These are phyloP conservation scores for Pichia sp. DNA, from an alignment of 1,139 yeast genomes.

Conservation along the genomic window DNA sequence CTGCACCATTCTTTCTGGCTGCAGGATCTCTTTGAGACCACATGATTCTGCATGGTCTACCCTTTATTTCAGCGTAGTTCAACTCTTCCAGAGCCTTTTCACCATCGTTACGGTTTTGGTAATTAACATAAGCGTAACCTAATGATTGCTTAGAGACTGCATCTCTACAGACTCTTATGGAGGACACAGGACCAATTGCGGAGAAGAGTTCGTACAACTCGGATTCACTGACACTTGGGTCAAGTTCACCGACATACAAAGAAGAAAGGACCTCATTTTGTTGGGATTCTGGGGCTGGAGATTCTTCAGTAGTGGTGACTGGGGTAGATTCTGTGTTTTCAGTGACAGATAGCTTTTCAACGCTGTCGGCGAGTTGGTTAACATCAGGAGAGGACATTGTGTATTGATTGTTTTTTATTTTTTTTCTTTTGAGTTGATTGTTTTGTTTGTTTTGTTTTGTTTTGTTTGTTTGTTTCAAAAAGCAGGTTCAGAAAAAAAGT, in stretches of 20 bases:
- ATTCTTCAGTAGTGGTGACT: conserved; percentile 35
- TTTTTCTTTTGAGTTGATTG: not conserved
- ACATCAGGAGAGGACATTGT: conserved; percentile 49
- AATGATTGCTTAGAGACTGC: conserved; percentile 95
- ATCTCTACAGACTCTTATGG: conserved; percentile 98
- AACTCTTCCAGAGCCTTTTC: conserved; percentile 92
- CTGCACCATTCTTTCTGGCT: conserved; percentile 91
- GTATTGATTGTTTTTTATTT: conserved; percentile 2
- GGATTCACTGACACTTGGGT: conserved; percentile 91
- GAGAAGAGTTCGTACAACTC: conserved; percentile 91
- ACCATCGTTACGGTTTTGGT: conserved; percentile 85
- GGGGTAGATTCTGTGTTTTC: conserved; percentile 32
- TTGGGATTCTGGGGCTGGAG: conserved; percentile 36
- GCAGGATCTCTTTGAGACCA: conserved; percentile 99
- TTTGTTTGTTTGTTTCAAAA: conserved; percentile 15
- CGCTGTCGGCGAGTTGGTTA: conserved; percentile 51
- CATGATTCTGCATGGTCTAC: conserved; percentile 98
- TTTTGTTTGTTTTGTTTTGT: conserved; percentile 15
- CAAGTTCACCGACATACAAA: conserved; percentile 96
- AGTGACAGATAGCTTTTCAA: conserved; percentile 51
- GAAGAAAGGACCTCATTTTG: conserved; percentile 56
- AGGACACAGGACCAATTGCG: conserved; percentile 91
- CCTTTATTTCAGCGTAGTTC: conserved; percentile 91
- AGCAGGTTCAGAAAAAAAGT: conserved; percentile 13
- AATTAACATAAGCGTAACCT: conserved; percentile 98